These are phyloP conservation scores for Rhododendron mucronatum DNA, from an alignment of 148 eudicot species.

Conservation along the genomic window DNA sequence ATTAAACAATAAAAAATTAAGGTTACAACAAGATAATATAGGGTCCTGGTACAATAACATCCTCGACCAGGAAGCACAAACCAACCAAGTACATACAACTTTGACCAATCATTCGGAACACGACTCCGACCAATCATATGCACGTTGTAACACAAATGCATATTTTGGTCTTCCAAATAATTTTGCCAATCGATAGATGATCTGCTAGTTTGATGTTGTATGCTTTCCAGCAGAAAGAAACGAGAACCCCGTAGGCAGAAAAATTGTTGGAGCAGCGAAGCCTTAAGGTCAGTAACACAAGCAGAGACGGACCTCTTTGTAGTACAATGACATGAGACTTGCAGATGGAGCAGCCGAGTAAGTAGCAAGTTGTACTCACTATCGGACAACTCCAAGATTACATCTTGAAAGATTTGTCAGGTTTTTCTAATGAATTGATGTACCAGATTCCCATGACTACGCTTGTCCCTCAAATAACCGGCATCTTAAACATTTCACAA, in stretches of 20 bases:
- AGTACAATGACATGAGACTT: background rate
- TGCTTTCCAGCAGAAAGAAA: background rate
- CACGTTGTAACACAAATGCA: background rate
- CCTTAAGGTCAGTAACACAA: too few species aligned
- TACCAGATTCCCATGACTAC: slow-evolving; percentile 2
- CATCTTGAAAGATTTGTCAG: background rate
- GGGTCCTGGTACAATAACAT: background rate
- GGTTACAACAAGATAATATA: background rate
- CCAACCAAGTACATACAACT: background rate
- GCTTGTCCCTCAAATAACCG: slow-evolving; percentile 41
- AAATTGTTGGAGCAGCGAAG: background rate
- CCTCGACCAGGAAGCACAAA: background rate
- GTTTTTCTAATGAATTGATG: background rate
- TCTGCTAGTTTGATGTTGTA: background rate
- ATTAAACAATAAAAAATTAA: background rate
- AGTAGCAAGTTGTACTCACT: background rate
- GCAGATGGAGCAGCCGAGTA: background rate
- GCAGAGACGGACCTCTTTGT: background rate
- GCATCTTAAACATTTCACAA: slow-evolving; percentile 54
- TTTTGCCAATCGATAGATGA: background rate
- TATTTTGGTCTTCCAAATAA: background rate
- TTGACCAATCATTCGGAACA: background rate
- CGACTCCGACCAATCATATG: background rate
- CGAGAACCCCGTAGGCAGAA: background rate
- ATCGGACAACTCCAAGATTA: background rate